Evolutionary conservation across 164 flowering plant genomes (phyloP), one percentile per base, ranked within the genome.

Genomic region (Akebia trifoliata): DNA sequence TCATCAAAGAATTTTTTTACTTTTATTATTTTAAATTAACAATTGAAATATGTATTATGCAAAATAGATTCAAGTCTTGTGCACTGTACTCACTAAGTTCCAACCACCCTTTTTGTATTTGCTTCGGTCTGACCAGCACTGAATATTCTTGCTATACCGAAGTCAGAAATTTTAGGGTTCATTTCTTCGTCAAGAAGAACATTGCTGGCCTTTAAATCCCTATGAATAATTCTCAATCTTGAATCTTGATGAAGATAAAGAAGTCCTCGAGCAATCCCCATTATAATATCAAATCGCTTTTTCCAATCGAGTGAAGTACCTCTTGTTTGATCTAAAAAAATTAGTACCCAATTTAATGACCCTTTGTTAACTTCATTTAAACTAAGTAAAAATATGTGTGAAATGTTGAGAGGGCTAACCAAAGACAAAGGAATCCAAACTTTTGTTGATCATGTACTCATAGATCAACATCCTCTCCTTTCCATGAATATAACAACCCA

Each of bases 91-190:
- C 39, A 65, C 69, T 45, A 54, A 17, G 69, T 66, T 31, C 69
- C 64, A n/a, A 66, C 60, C 6, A 66, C 51, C 37, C 40, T 66
- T 3, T 8, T 32, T 17, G 69, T 66, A 37, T 53, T 59, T 39
- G 54, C 64, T 59, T 54, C 60, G 5, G 43, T 35, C 34, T 64
- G 51, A 31, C 57, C 37, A 4, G 54, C 62, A 15, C 62, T 44
- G 22, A 59, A 59, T 22, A 48, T 18, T 63, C 53, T 66, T 29
- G 77, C 77, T 63, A 73, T 7, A 9, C 77, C 73, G 38, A 71
- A 71, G 37, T 74, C 78, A 24, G 73, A 74, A 1, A 74, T 71
- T 55, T 71, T 74, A 3, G 75, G 73, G 34, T 62, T 65, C 57
- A 54, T 34, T 10, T 34, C 57, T 12, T 2, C 6, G 45, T 54